Conservation (phyloP, 148 eudicot genomes). For the Vaccinium corymbosum region DNA sequence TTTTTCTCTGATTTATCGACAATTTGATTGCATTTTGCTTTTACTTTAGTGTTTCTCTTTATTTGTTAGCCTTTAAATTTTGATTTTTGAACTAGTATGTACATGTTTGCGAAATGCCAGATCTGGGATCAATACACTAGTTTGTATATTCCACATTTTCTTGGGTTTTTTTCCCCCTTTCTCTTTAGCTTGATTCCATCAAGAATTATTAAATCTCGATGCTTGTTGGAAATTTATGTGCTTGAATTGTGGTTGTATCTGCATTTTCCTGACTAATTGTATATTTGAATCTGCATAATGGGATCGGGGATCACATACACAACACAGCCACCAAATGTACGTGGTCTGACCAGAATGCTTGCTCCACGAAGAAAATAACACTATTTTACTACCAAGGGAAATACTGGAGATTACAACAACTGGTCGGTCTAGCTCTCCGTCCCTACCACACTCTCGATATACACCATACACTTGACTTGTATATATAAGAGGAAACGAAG, state of each 20-base stretch:
- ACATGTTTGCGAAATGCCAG: background rate
- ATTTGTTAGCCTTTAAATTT: background rate
- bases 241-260: background rate
- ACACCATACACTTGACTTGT: background rate
- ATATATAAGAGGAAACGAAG: background rate
- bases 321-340: background rate
- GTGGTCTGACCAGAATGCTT: background rate
- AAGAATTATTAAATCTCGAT: background rate
- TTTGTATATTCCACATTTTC: background rate
- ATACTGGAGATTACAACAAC: background rate
- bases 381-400: background rate
- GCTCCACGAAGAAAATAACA: background rate
- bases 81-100: background rate
- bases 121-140: slow-evolving; percentile 13
- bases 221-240: background rate
- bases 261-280: background rate
- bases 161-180: background rate
- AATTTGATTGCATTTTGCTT: background rate
- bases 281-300: background rate
- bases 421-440: background rate
- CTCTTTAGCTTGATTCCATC: background rate
- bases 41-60: background rate
- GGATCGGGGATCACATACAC: background rate
- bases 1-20: background rate
- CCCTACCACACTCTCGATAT: background rate